Conservation (phyloP, 192 early-diverging fungal genomes). For the Coemansia sp. region DNA sequence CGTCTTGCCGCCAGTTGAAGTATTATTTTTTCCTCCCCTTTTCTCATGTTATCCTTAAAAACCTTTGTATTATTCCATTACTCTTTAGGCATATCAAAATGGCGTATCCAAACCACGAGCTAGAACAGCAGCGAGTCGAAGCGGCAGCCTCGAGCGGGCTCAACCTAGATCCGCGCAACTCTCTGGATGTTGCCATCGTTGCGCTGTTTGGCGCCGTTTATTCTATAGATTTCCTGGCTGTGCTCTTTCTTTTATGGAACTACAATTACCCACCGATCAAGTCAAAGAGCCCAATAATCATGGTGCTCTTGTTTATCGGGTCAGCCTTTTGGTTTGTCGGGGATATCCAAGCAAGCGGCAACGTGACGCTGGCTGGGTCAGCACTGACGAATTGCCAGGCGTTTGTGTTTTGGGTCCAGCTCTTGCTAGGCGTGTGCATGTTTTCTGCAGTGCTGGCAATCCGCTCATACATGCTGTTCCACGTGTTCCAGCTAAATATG, state of each 20-base stretch:
- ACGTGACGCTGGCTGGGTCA: constrained; percentile 12
- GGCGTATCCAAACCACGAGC: constrained; percentile 15
- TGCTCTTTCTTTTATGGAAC: constrained; percentile 27
- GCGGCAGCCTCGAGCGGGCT: constrained; percentile 12
- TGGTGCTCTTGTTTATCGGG: constrained; percentile 19
- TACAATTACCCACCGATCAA: constrained; percentile 43
- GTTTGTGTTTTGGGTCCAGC: constrained; percentile 38
- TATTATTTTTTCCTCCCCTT: too few species aligned
- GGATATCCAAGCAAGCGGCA: constrained; percentile 36
- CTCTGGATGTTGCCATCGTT: constrained; percentile 13
- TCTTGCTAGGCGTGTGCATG: constrained; percentile 29
- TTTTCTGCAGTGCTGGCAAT: constrained; percentile 22
- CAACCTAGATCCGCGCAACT: constrained; percentile 19
- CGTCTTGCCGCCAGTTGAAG: too few species aligned
- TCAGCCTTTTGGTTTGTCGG: constrained; percentile 42
- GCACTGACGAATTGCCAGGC: constrained; percentile 25
- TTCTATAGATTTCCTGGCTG: constrained; percentile 23
- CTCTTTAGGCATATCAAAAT: constrained; percentile 4
- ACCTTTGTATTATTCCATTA: not conserved
- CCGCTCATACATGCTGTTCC: constrained; percentile 26
- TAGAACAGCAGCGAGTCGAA: constrained; percentile 28
- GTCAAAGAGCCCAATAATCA: constrained; percentile 32
- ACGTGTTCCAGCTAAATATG: constrained; percentile 25
- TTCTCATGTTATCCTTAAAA: too few species aligned
- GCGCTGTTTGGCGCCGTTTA: constrained; percentile 14